Percentiles rank a stretch among this genome's conserved stretches.
Evolutionary conservation across 140 eudicot genomes (phyloP).

Genomic region (Cichorium intybus): DNA sequence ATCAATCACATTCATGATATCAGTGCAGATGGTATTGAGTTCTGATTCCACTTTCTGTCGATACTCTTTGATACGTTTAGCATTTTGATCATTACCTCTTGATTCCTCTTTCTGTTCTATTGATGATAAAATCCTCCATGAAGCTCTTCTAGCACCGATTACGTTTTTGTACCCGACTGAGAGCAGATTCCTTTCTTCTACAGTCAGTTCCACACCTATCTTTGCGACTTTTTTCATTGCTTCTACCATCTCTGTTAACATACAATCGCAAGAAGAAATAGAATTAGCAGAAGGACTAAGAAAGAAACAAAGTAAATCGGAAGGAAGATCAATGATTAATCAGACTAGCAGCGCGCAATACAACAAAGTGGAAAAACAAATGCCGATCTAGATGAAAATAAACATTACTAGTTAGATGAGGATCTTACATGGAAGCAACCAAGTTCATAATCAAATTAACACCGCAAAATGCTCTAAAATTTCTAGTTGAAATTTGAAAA

Average conservation of each 20-base stretch:
- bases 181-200: constrained; percentile 89
- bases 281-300: background rate
- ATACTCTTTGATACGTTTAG: constrained; percentile 71
- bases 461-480: background rate
- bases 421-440: constrained; percentile 3
- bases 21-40: constrained; percentile 73
- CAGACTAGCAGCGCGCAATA: background rate
- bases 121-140: constrained; percentile 93
- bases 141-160: constrained; percentile 85
- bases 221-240: constrained; percentile 87
- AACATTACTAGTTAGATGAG: constrained; percentile 4
- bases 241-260: constrained; percentile 85
- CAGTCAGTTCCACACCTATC: constrained; percentile 72
- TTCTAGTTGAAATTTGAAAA: constrained; percentile 1
- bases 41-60: constrained; percentile 76
- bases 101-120: constrained; percentile 93
- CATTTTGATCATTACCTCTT: constrained; percentile 84
- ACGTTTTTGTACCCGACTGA: constrained; percentile 96
- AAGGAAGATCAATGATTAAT: background rate
- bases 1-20: constrained; percentile 82
- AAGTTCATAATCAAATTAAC: constrained; percentile 6
- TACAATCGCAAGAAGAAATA: constrained; percentile 5
- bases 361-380: background rate
- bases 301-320: background rate
- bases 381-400: background rate